Evolutionary conservation across 768 basidiomycete species (phyloP).

Genomic region (Suillus luteus): DNA sequence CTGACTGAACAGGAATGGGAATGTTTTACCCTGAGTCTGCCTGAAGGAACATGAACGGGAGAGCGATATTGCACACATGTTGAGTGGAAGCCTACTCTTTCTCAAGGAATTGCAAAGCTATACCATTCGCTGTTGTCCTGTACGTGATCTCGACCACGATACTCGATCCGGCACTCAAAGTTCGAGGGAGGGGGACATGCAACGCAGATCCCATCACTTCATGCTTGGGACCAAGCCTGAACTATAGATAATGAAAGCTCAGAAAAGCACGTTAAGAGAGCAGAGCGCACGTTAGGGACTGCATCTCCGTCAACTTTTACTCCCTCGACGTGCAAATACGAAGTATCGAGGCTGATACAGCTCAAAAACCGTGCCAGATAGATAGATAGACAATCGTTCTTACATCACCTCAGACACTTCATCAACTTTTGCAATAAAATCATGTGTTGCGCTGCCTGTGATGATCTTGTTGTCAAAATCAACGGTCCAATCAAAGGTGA

Average conservation of each 20-base stretch:
- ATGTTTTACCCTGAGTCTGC: slow-evolving; percentile 55
- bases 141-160: slow-evolving; percentile 43
- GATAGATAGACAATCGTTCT: slow-evolving; percentile 9
- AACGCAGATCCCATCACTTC: slow-evolving; percentile 45
- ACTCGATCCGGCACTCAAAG: slow-evolving; percentile 25
- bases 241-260: slow-evolving; percentile 20
- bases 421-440: slow-evolving; percentile 39
- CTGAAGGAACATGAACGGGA: slow-evolving; percentile 22
- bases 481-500: slow-evolving; percentile 58
- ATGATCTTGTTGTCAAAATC: slow-evolving; percentile 52
- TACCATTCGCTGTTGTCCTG: slow-evolving; percentile 45
- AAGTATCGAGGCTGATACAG: slow-evolving; percentile 51
- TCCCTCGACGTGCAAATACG: slow-evolving; percentile 44
- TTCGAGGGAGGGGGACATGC: slow-evolving; percentile 32
- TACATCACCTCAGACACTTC: slow-evolving; percentile 47
- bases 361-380: slow-evolving; percentile 7
- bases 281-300: slow-evolving; percentile 28
- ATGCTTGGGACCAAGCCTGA: slow-evolving; percentile 32
- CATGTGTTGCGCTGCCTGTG: slow-evolving; percentile 49
- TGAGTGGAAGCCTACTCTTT: slow-evolving; percentile 34
- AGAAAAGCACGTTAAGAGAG: neutral
- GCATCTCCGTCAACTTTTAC: slow-evolving; percentile 40
- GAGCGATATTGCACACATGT: neutral
- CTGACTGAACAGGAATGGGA: slow-evolving; percentile 61
- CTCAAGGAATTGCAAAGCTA: slow-evolving; percentile 58